These are phyloP conservation scores for Scutellaria baicalensis DNA, from an alignment of 257 asterid species.

Conservation along the genomic window DNA sequence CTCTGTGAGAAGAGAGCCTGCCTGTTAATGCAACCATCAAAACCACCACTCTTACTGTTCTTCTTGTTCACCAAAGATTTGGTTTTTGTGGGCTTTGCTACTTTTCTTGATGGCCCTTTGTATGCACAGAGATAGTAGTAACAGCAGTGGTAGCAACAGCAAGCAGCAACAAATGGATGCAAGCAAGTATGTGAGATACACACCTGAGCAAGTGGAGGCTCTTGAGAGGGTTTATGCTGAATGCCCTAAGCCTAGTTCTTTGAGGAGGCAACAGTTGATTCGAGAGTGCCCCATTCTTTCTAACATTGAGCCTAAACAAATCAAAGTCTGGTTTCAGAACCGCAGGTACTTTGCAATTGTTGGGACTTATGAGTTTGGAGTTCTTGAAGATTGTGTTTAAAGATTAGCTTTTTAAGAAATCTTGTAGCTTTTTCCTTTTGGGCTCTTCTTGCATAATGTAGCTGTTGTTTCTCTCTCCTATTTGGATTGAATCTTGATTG, in stretches of 20 bases:
- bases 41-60: background rate
- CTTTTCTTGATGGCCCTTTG: constrained; percentile 37
- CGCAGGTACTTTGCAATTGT: constrained; percentile 45
- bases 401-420: background rate
- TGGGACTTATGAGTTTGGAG: background rate
- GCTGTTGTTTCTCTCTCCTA: background rate
- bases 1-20: constrained; percentile 85
- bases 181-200: constrained; percentile 88
- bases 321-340: constrained; percentile 99
- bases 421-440: background rate
- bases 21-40: constrained; percentile 60
- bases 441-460: background rate
- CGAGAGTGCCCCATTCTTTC: constrained; percentile 79
- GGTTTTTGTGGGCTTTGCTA: constrained; percentile 4
- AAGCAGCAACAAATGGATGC: constrained; percentile 70
- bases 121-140: constrained; percentile 55
- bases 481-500: background rate
- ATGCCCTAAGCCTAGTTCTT: constrained; percentile 91
- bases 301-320: constrained; percentile 94
- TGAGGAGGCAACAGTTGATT: constrained; percentile 92
- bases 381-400: background rate
- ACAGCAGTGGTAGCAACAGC: constrained; percentile 38
- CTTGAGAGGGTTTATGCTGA: constrained; percentile 86
- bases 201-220: constrained; percentile 98
- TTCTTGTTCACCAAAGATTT: background rate